These are phyloP conservation scores for Colletotrichum agaves DNA, from an alignment of 2,329 filamentous ascomycete genomes.

Conservation along the genomic window DNA sequence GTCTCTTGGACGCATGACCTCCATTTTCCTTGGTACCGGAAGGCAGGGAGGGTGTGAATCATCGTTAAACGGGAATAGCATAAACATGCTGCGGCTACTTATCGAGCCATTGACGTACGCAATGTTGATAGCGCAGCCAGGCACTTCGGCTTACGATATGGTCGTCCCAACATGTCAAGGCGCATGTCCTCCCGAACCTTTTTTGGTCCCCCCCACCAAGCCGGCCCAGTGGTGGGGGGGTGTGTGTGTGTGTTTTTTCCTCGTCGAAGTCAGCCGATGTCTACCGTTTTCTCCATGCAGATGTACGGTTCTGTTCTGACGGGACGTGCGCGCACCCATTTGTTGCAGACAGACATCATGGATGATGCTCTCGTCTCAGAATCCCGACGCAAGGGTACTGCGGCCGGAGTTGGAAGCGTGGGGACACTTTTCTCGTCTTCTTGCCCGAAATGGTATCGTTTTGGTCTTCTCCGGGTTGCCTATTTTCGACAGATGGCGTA, in stretches of 20 bases:
- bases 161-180: conserved; percentile 18
- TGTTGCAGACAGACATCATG: conserved; percentile 23
- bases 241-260: too few species aligned
- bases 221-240: conserved; percentile 10
- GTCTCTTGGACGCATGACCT: conserved; percentile 28
- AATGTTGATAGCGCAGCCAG: conserved; percentile 1
- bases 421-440: conserved; percentile 12
- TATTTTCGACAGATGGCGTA: conserved; percentile 6
- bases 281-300: conserved; percentile 10
- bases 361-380: conserved; percentile 27
- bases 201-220: conserved; percentile 9
- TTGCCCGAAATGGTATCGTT: conserved; percentile 18
- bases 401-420: conserved; percentile 7
- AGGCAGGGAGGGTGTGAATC: conserved; percentile 23
- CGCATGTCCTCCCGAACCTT: conserved; percentile 4
- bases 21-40: not conserved
- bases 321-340: conserved; percentile 23
- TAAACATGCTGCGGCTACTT: not conserved
- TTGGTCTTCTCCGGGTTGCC: not conserved
- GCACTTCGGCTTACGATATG: conserved; percentile 8
- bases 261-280: not conserved
- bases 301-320: conserved; percentile 18
- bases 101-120: conserved; percentile 28
- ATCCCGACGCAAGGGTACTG: conserved; percentile 26
- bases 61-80: conserved; percentile 21